Conservation (phyloP, 768 basidiomycete species). For the Lactifluus volemus region DNA sequence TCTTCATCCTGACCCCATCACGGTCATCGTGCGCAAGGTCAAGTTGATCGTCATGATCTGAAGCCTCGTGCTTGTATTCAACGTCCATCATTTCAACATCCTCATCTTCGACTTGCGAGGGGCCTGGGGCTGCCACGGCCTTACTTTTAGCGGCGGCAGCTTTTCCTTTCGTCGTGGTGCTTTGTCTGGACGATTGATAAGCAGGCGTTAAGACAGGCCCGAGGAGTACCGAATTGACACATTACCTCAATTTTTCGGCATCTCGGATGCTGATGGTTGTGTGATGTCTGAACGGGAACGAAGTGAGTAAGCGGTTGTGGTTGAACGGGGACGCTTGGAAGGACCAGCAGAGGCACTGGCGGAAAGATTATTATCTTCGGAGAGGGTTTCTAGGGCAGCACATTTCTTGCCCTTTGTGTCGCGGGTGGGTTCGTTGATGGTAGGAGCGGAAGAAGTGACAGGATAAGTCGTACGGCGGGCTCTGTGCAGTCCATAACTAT, state of each 20-base stretch:
- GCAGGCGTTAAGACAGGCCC: not conserved
- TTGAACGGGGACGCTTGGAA: constrained; percentile 54
- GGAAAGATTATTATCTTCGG: constrained; percentile 45
- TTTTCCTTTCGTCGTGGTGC: constrained; percentile 31
- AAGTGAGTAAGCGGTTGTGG: constrained; percentile 48
- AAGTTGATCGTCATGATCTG: constrained; percentile 39
- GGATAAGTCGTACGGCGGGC: constrained; percentile 49
- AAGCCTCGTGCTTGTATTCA: constrained; percentile 41
- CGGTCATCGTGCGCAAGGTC: constrained; percentile 39
- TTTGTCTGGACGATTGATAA: constrained; percentile 35
- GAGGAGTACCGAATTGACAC: not conserved
- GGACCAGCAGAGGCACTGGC: constrained; percentile 36
- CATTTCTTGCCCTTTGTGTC: constrained; percentile 92
- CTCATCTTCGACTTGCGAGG: constrained; percentile 58
- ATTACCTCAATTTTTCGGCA: constrained; percentile 74
- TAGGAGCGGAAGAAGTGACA: constrained; percentile 35
- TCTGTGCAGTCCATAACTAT: constrained; percentile 30
- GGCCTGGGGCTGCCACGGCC: constrained; percentile 46
- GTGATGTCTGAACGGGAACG: constrained; percentile 44
- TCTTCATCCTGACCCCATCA: constrained; percentile 40
- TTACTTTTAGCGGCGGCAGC: constrained; percentile 43
- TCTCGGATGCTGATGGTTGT: constrained; percentile 38
- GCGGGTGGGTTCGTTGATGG: constrained; percentile 66
- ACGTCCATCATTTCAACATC: constrained; percentile 73
- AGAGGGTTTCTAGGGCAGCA: constrained; percentile 60